Evolutionary conservation across 352 stramenopile species (phyloP), one percentile per base, ranked within the genome.

Genomic region (Blastocystis sp.): DNA sequence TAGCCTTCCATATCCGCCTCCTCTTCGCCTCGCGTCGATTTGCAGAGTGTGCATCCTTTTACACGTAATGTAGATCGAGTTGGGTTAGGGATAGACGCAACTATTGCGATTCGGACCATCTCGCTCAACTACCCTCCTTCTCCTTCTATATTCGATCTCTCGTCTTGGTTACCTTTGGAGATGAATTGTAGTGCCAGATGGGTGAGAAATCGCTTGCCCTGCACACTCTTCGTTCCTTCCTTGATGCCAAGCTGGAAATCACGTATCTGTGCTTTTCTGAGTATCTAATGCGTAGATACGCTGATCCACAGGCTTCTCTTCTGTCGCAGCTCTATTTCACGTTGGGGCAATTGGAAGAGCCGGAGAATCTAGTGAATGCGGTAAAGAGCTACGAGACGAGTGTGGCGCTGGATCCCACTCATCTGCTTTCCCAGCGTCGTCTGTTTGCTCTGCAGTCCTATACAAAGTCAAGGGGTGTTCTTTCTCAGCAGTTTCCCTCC

Each of bases 41-140:
- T 61, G 28, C n/a, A 10, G 42, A 81, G 63, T 64, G 43, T 24
- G 14, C n/a, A 21, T 24, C 17, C 7, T 81, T 66, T 66, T 81
- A 64, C 42, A 64, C 43, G 40, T 24, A 64, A 28, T 79, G n/a
- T 24, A n/a, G 65, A 52, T 42, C 38, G 11, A 9, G 45, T 45
- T 40, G 11, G 19, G 40, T n/a, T 14, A 74, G 65, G 21, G 34
- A 14, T 14, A 57, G 48, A 14, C 48, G 14, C 6, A 7, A 57
- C 48, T 57, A 57, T 57, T 14, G 14, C 6, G 48, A 57, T 17
- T 14, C 6, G 48, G 14, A 57, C 14, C 48, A 7, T 17, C 6
- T 57, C 6, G 14, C 6, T 14, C 48, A 57, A 7, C 48, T 57
- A 0, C 48, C 6, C 6, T 57, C 6, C 48, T 57, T 17, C 48